Evolutionary conservation across 495 filamentous ascomycete species (phyloP).

Genomic region (Neohortaea acidophila): DNA sequence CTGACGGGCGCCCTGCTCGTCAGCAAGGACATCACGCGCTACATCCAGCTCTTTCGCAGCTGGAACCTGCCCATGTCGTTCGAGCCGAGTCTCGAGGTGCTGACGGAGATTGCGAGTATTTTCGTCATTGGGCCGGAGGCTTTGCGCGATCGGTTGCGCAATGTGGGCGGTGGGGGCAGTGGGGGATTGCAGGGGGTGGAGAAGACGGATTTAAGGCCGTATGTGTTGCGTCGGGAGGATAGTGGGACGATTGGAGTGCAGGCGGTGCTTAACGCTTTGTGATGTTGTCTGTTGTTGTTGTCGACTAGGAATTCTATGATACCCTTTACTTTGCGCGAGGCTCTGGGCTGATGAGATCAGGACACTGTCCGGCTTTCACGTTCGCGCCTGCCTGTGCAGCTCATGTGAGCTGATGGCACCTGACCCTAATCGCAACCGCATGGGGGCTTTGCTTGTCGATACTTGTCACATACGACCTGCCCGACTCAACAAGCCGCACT

Average conservation of each 20-base stretch:
- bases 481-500: no score
- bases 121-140: conserved; percentile 92
- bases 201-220: conserved; percentile 59
- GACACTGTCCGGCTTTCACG: no score
- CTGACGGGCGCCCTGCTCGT: conserved; percentile 88
- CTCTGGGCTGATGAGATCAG: no score
- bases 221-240: conserved; percentile 71
- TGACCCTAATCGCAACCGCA: no score
- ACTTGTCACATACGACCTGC: no score
- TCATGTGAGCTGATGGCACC: no score
- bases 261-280: conserved; percentile 44
- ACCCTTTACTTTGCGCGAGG: no score
- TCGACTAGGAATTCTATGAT: no score
- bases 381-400: no score
- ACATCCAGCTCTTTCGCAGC: conserved; percentile 59
- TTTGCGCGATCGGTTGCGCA: conserved; percentile 61
- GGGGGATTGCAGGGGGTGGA: conserved; percentile 39
- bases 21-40: conserved; percentile 86
- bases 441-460: no score
- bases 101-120: conserved; percentile 87
- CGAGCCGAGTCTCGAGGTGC: conserved; percentile 59
- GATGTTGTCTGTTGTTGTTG: neutral
- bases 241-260: conserved; percentile 65
- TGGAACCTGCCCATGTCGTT: conserved; percentile 57
- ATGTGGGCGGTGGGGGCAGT: conserved; percentile 21